Percentiles rank a stretch among this genome's conserved stretches.
These are phyloP conservation scores for Zygotorulaspora danielsina DNA, from an alignment of 805 yeast genomes.

Conservation along the genomic window DNA sequence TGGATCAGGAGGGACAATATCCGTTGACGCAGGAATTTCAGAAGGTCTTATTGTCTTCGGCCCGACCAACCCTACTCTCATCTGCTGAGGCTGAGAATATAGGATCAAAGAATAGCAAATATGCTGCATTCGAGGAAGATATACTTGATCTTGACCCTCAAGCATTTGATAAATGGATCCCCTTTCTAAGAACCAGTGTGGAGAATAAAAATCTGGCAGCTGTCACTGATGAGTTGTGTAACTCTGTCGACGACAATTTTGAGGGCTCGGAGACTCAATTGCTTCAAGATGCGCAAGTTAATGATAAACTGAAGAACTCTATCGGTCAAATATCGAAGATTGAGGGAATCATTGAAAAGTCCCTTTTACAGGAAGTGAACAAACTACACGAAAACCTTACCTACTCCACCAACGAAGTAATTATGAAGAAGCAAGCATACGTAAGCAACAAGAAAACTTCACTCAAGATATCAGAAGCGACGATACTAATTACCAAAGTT, in stretches of 20 bases:
- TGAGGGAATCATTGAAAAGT: slow-evolving; percentile 50
- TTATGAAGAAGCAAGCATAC: slow-evolving; percentile 55
- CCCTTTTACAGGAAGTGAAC: slow-evolving; percentile 49
- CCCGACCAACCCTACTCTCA: slow-evolving; percentile 14
- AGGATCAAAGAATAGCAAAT: slow-evolving; percentile 1
- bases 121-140: slow-evolving; percentile 14
- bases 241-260: slow-evolving; percentile 35
- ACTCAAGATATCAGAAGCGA: slow-evolving; percentile 66
- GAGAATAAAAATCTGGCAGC: slow-evolving; percentile 26
- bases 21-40: slow-evolving; percentile 31
- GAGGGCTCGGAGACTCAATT: slow-evolving; percentile 33
- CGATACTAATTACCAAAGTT: slow-evolving; percentile 62
- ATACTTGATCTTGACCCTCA: slow-evolving; percentile 28
- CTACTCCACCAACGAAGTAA: slow-evolving; percentile 61
- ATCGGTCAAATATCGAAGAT: slow-evolving; percentile 61
- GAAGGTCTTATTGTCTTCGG: slow-evolving; percentile 26
- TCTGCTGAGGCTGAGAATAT: slow-evolving; percentile 8
- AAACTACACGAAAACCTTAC: slow-evolving; percentile 56
- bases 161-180: slow-evolving; percentile 34
- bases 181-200: slow-evolving; percentile 29
- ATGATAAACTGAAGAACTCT: slow-evolving; percentile 41
- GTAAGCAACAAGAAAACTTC: slow-evolving; percentile 60
- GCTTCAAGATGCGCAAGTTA: slow-evolving; percentile 34
- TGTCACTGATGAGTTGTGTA: slow-evolving; percentile 29
- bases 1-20: slow-evolving; percentile 30